phyloP scores from a whole-genome alignment of 352 stramenopile genomes.

The Elongisporangium prolatum region DNA sequence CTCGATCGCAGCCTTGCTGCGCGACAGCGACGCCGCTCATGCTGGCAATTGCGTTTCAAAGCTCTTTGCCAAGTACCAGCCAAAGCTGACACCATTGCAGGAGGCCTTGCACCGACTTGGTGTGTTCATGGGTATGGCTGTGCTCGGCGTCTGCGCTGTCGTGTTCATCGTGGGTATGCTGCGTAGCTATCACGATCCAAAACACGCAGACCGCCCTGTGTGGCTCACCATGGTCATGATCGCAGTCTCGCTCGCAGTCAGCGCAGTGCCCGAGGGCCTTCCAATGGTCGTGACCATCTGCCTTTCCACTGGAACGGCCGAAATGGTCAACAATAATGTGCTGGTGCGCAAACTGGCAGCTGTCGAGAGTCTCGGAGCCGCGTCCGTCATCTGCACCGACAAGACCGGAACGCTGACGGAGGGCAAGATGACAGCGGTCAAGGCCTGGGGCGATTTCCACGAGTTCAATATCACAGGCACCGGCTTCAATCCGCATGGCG shows the following conservation, averaged over 20 bases:
- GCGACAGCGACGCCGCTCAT: constrained; percentile 5
- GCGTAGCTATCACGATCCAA: constrained; percentile 35
- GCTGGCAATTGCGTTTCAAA: constrained; percentile 16
- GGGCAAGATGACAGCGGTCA: constrained; percentile 50
- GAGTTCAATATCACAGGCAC: constrained; percentile 32
- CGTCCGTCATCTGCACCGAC: constrained; percentile 83
- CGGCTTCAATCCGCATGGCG: constrained; percentile 24
- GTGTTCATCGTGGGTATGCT: constrained; percentile 79
- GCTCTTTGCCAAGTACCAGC: constrained; percentile 21
- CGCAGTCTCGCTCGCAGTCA: constrained; percentile 63
- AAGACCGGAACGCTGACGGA: constrained; percentile 91
- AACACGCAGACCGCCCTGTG: constrained; percentile 71
- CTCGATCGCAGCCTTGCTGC: constrained; percentile 35
- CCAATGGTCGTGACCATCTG: constrained; percentile 39
- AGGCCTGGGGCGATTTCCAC: constrained; percentile 31
- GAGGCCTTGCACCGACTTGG: constrained; percentile 91
- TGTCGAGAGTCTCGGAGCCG: constrained; percentile 62
- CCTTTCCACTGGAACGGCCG: constrained; percentile 24
- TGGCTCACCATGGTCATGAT: constrained; percentile 89
- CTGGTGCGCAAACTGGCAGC: constrained; percentile 56
- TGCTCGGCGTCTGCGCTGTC: constrained; percentile 81
- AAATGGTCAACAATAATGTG: constrained; percentile 40
- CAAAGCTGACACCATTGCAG: constrained; percentile 82
- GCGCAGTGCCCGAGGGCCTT: constrained; percentile 39
- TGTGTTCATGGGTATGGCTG: constrained; percentile 79